Base-by-base conservation (phyloP, 2,329 filamentous ascomycete genomes). In the Fusarium avenaceum region DNA sequence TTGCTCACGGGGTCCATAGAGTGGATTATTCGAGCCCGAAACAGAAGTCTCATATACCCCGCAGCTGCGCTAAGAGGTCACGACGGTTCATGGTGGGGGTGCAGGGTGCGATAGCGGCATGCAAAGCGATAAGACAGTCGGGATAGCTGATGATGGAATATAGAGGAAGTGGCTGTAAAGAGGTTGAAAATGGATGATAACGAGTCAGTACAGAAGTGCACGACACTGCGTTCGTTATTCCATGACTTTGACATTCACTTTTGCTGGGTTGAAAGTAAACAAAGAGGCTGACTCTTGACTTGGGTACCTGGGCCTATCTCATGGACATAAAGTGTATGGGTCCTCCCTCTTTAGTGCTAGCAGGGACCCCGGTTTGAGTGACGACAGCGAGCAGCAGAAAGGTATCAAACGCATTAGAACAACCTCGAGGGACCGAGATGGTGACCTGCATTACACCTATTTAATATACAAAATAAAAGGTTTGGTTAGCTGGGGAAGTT, bases 41-140 rank as follows among this genome's bases (percentile, higher is more conserved):
- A 67, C 57, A 69, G 50, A 53, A 57, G 60, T 63, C 63, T 67
- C 48, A 53, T 38, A 65, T 70, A 70, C 66, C 66, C 66, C 66
- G 66, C 66, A 69, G 66, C 56, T 60, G 67, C 66, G 62, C 66
- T 70, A 69, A 63, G 46, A 69, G 60, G 66, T 70, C 66, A 69
- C 65, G 65, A 53, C 65, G 61, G 60, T 60, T 69, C 47, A 50
- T 69, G 62, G 67, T 69, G 66, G 66, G 65, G 65, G 56, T 51
- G 56, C 20, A 69, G 55, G 55, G 66, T 67, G 57, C 53, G 66
- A 69, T 69, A 69, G 66, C 47, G 57, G 62, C 63, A 69, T 70
- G 66, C 62, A 70, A 15, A 51, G 62, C 66, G 66, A 69, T 69
- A 69, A 69, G 52, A 17, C 44, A 35, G 43, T 28, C 4, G 38